Evolutionary conservation across 2,329 filamentous ascomycete species (phyloP).

Genomic region (Pseudocercospora crystallina): DNA sequence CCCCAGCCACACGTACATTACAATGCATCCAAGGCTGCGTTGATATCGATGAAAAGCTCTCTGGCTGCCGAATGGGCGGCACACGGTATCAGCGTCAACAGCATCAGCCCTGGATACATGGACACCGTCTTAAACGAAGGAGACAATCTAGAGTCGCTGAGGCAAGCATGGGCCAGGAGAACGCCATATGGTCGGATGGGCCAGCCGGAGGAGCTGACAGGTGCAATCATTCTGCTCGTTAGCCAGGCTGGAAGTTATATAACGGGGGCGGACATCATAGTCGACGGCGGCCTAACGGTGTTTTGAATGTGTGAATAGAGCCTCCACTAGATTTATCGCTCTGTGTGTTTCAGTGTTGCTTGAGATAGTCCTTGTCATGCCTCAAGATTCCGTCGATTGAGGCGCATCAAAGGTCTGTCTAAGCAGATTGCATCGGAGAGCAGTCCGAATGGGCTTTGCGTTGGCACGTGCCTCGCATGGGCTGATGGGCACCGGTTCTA

Average conservation of each 20-base stretch:
- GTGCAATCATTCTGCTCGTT: slow-evolving; percentile 40
- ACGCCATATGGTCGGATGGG: slow-evolving; percentile 23
- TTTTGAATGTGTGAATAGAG: too few relatives aligned
- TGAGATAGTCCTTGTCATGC: too few relatives aligned
- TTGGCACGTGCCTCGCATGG: too few relatives aligned
- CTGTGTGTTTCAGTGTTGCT: too few relatives aligned
- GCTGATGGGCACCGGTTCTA: too few relatives aligned
- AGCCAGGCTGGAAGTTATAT: slow-evolving; percentile 52
- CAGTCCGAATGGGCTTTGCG: too few relatives aligned
- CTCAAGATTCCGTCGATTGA: too few relatives aligned
- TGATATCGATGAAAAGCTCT: slow-evolving; percentile 69
- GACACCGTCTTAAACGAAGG: slow-evolving; percentile 80
- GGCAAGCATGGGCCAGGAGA: slow-evolving; percentile 45
- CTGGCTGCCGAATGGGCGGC: slow-evolving; percentile 72
- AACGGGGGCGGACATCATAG: slow-evolving; percentile 55
- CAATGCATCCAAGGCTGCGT: slow-evolving; percentile 74
- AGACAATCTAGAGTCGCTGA: slow-evolving; percentile 69
- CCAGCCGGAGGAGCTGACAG: slow-evolving; percentile 38
- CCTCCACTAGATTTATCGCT: too few relatives aligned
- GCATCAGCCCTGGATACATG: slow-evolving; percentile 77
- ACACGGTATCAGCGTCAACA: slow-evolving; percentile 74
- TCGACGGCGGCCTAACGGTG: slow-evolving; percentile 43
- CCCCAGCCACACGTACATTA: slow-evolving; percentile 47
- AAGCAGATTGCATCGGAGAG: too few relatives aligned
- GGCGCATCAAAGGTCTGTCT: too few relatives aligned